Conservation (phyloP, 768 basidiomycete species). For the Podaxis pistillaris region DNA sequence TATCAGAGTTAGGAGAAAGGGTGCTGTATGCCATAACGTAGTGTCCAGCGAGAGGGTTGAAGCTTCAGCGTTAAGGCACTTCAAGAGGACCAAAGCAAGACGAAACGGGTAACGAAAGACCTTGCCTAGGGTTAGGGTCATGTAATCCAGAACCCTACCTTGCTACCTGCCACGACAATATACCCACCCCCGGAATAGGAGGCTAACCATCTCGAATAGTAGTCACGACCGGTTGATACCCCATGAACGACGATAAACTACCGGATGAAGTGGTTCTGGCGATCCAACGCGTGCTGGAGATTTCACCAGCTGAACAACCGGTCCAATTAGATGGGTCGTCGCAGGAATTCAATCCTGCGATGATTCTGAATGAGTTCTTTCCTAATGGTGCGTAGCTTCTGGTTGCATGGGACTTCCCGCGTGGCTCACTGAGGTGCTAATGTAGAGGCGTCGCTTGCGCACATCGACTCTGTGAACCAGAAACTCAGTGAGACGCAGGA, state of each 20-base stretch:
- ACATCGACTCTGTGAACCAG: constrained; percentile 69
- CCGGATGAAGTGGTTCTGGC: constrained; percentile 67
- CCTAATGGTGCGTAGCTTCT: constrained; percentile 62
- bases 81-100: not conserved
- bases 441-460: constrained; percentile 72
- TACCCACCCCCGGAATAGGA: not conserved
- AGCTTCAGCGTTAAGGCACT: not conserved
- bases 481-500: constrained; percentile 67
- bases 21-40: constrained; percentile 4
- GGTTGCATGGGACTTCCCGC: not conserved
- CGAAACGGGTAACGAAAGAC: constrained; percentile 6
- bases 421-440: not conserved
- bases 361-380: constrained; percentile 68
- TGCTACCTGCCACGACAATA: not conserved
- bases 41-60: not conserved
- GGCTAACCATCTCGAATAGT: too few species aligned
- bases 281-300: constrained; percentile 68
- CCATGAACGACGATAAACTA: constrained; percentile 40
- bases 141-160: not conserved
- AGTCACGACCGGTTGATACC: not conserved
- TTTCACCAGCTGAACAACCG: constrained; percentile 39
- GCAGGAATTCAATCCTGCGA: constrained; percentile 53
- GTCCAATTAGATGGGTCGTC: constrained; percentile 62
- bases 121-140: constrained; percentile 25
- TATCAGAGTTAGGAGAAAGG: constrained; percentile 36